Base-by-base conservation (phyloP, 2,329 filamentous ascomycete species). In the Magnaporthiopsis incrustans region DNA sequence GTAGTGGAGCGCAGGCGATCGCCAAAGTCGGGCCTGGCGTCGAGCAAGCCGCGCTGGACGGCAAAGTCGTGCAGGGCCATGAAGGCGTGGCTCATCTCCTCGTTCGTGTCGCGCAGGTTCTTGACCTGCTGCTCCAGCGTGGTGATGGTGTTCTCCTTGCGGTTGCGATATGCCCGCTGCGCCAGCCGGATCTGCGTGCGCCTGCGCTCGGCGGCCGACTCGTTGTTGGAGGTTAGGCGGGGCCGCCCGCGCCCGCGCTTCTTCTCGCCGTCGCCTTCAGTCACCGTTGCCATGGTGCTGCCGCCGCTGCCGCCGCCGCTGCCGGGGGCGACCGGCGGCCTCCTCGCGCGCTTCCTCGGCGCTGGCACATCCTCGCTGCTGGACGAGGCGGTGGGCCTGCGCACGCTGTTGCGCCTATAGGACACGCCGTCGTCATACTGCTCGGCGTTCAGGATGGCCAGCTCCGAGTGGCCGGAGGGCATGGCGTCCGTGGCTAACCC, bases 111-210 rank as follows among this genome's bases (percentile, higher is more conserved):
- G 65, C 88, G 84, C n/a, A 96, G 82, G 30, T 85, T 81, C 63
- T 86, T 79, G 32, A 94, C 90, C 66, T 88, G 83, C 63, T 85
- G 82, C 71, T 92, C 88, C 14, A 96, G 80, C 1, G 85, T 85
- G 33, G 85, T 83, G 64, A 96, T 94, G 6, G 90, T 89, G 27
- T 84, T 88, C 72, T 96, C 92, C 75, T 96, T 96, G 62, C 92
- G 87, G 70, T 89, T 86, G 22, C 92, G 86, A 72, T 96, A 96
- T 0, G 91, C 91, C 68, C 92, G 82, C 74, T 96, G 92, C 2
- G 92, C 92, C 64, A 94, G 83, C 30, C 92, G 87, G 67, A 97
- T 95, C 73, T 97, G 92, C 6, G 91, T 94, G 64, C 92, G 85
- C 63, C 92, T 89, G 67, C 91, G 88, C 89, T 93, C 91, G 63